A percentile compares a stretch with the other conserved stretches of the same genome.
These are phyloP conservation scores for Aspergillus ustus DNA, from an alignment of 2,329 filamentous ascomycete species.

Conservation along the genomic window DNA sequence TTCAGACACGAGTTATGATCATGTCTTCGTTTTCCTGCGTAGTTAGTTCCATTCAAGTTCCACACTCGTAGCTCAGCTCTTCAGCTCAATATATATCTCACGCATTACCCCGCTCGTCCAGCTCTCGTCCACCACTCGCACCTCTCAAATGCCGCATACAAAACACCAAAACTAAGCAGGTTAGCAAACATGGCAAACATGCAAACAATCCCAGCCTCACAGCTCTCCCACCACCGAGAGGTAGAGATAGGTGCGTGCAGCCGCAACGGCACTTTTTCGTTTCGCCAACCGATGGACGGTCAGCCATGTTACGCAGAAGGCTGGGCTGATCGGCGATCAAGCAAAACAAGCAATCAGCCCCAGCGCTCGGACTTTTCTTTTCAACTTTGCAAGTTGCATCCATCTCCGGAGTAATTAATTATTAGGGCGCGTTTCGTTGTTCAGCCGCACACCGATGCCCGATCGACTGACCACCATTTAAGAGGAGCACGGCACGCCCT, in stretches of 20 bases:
- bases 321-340: not conserved
- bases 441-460: conserved; percentile 2
- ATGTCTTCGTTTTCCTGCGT: not conserved
- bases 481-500: not conserved
- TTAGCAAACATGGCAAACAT: too few relatives aligned
- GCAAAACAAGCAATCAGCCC: not conserved
- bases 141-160: not conserved
- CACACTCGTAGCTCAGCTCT: not conserved
- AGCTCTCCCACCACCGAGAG: not conserved
- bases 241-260: not conserved
- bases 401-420: not conserved
- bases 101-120: not conserved
- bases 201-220: not conserved
- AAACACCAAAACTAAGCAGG: not conserved
- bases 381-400: not conserved
- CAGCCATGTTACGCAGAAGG: not conserved
- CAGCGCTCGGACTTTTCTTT: not conserved
- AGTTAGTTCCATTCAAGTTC: not conserved
- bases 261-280: not conserved
- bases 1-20: not conserved
- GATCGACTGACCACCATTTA: not conserved
- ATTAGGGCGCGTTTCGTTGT: not conserved
- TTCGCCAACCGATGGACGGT: not conserved
- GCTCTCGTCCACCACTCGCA: not conserved
- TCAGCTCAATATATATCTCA: not conserved